These are phyloP conservation scores for Capsicum rhomboideum DNA, from an alignment of 257 asterid species.

Conservation along the genomic window DNA sequence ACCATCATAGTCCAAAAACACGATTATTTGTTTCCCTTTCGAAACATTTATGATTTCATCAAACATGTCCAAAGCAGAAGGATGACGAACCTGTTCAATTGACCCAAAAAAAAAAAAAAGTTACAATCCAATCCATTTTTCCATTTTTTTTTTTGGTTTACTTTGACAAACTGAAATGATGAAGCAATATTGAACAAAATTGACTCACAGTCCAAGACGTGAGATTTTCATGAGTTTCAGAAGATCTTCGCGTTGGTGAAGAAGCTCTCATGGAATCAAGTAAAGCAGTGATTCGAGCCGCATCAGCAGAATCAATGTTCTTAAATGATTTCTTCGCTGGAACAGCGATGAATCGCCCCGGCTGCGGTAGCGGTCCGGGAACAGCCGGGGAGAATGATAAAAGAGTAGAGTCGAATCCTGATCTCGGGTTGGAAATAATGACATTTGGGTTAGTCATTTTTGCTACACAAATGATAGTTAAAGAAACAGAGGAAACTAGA, in stretches of 20 bases:
- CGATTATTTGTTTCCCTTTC: conserved; percentile 58
- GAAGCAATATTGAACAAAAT: neutral
- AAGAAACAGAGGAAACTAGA: neutral
- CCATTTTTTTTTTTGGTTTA: too few species aligned
- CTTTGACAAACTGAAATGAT: neutral
- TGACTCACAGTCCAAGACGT: conserved; percentile 53
- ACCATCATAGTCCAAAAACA: conserved; percentile 75
- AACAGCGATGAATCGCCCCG: conserved; percentile 22
- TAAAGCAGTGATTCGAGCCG: conserved; percentile 33
- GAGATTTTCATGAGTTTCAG: conserved; percentile 30
- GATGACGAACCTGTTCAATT: conserved; percentile 40
- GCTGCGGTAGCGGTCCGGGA: conserved; percentile 5
- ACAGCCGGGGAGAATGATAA: conserved; percentile 18
- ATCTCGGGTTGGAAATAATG: conserved; percentile 32
- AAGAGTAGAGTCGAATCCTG: conserved; percentile 13
- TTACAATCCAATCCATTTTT: neutral
- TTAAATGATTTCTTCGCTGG: conserved; percentile 20
- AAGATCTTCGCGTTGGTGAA: conserved; percentile 49
- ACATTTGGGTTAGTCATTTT: conserved; percentile 46
- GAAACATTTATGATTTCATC: conserved; percentile 39
- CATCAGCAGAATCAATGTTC: conserved; percentile 27
- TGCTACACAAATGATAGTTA: neutral
- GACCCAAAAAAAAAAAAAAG: neutral
- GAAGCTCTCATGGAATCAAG: conserved; percentile 70
- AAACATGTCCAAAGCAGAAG: conserved; percentile 60